Conservation (phyloP, 495 filamentous ascomycete species). For the Penicillium roqueforti region DNA sequence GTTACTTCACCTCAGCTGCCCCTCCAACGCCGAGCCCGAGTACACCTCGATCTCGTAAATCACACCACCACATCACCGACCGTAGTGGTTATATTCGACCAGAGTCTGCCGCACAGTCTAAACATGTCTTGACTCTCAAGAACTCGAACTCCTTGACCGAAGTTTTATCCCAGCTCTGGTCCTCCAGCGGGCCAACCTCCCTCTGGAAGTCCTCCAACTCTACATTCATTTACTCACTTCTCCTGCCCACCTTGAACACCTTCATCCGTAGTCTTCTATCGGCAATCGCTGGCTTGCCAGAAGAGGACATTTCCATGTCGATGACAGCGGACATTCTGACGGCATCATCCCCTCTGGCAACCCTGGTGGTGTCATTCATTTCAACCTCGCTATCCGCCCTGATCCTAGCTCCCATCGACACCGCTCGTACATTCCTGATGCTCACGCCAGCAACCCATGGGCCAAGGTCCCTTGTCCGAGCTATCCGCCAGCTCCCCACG, state of each 20-base stretch:
- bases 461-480: slow-evolving; percentile 68
- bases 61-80: slow-evolving; percentile 45
- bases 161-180: slow-evolving; percentile 78
- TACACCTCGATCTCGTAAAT: slow-evolving; percentile 45
- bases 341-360: slow-evolving; percentile 67
- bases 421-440: slow-evolving; percentile 82
- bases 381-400: slow-evolving; percentile 76
- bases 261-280: slow-evolving; percentile 82
- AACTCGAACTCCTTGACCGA: slow-evolving; percentile 71
- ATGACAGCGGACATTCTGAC: slow-evolving; percentile 59
- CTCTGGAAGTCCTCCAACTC: slow-evolving; percentile 92
- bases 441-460: slow-evolving; percentile 70
- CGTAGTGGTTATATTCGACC: slow-evolving; percentile 47
- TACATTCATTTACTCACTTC: slow-evolving; percentile 81
- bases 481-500: slow-evolving; percentile 66
- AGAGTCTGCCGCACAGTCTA: slow-evolving; percentile 34
- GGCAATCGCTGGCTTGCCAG: slow-evolving; percentile 77
- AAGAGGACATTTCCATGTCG: slow-evolving; percentile 57
- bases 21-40: slow-evolving; percentile 56
- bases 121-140: slow-evolving; percentile 64
- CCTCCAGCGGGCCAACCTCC: slow-evolving; percentile 83
- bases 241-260: slow-evolving; percentile 79
- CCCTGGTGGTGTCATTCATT: slow-evolving; percentile 73
- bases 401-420: slow-evolving; percentile 79
- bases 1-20: slow-evolving; percentile 76